Percentiles rank a stretch among this genome's conserved stretches.
Evolutionary conservation across 495 filamentous ascomycete genomes (phyloP).

Genomic region (Zalerion maritima): DNA sequence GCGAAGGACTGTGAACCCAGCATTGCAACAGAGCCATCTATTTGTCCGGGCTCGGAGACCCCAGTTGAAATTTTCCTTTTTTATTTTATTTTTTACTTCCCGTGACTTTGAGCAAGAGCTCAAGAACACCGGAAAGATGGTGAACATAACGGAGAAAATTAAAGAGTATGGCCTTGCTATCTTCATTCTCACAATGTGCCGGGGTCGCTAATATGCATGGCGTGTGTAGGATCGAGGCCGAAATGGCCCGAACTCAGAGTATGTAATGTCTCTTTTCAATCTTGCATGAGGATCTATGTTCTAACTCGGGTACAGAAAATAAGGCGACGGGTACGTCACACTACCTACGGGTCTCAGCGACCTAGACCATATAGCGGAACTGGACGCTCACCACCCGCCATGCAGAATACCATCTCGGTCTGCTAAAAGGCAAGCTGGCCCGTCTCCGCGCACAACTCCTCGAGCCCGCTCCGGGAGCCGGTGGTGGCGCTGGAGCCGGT

Average conservation of each 20-base stretch:
- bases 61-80: conserved; percentile 3
- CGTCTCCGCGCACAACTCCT: conserved; percentile 89
- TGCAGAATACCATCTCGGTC: conserved; percentile 91
- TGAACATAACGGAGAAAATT: conserved; percentile 99
- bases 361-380: not conserved
- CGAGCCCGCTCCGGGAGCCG: conserved; percentile 72
- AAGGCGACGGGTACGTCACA: conserved; percentile 78
- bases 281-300: conserved; percentile 21
- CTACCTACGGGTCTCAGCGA: not conserved
- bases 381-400: not conserved
- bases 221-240: conserved; percentile 87
- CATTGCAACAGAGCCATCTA: no score
- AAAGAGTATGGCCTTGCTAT: conserved; percentile 97
- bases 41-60: not conserved
- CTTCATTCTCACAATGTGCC: no score
- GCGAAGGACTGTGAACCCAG: no score
- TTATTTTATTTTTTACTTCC: conserved; percentile 10
- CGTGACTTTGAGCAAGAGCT: conserved; percentile 17
- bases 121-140: conserved; percentile 56
- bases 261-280: conserved; percentile 16
- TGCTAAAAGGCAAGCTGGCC: conserved; percentile 98
- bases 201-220: no score
- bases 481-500: conserved; percentile 57
- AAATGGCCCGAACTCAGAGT: conserved; percentile 99
- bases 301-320: conserved; percentile 54